These are phyloP conservation scores for Fraxinus ornus DNA, from an alignment of 305 asterid genomes.

Conservation along the genomic window DNA sequence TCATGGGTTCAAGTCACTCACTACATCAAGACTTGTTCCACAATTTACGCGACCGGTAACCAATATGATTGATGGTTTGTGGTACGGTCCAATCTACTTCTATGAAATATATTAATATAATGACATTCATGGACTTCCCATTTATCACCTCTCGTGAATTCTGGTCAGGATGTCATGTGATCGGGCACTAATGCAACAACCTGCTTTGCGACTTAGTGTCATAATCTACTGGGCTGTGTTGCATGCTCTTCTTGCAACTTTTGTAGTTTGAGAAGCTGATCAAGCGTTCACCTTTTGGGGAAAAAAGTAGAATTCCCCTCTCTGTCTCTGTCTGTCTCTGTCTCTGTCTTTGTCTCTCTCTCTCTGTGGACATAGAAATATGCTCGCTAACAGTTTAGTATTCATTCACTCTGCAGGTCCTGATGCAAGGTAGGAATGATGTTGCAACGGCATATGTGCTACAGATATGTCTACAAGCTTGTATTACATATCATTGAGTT, in stretches of 20 bases:
- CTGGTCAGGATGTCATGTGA: slow-evolving; percentile 85
- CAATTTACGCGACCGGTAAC: slow-evolving; percentile 89
- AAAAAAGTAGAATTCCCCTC: slow-evolving; percentile 15
- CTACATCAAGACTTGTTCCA: slow-evolving; percentile 86
- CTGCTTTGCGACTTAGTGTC: slow-evolving; percentile 83
- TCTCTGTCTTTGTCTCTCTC: background rate
- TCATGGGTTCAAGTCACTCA: slow-evolving; percentile 98
- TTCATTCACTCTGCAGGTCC: slow-evolving; percentile 28
- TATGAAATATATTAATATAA: background rate
- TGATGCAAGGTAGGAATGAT: slow-evolving; percentile 22
- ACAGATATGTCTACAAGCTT: slow-evolving; percentile 29
- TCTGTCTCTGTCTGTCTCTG: background rate
- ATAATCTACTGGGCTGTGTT: slow-evolving; percentile 85
- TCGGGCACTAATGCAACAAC: slow-evolving; percentile 92
- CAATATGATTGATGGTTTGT: slow-evolving; percentile 84
- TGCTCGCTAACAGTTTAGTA: slow-evolving; percentile 3
- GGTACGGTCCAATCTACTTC: slow-evolving; percentile 46
- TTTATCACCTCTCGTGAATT: slow-evolving; percentile 20
- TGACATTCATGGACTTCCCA: background rate
- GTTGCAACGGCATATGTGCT: slow-evolving; percentile 24
- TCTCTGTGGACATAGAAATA: background rate
- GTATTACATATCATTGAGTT: slow-evolving; percentile 25
- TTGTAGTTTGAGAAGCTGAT: slow-evolving; percentile 58
- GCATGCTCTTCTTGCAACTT: slow-evolving; percentile 76
- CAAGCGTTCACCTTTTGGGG: slow-evolving; percentile 24